phyloP scores from a whole-genome alignment of 441 rosid genomes.

The Populus hybrid region DNA sequence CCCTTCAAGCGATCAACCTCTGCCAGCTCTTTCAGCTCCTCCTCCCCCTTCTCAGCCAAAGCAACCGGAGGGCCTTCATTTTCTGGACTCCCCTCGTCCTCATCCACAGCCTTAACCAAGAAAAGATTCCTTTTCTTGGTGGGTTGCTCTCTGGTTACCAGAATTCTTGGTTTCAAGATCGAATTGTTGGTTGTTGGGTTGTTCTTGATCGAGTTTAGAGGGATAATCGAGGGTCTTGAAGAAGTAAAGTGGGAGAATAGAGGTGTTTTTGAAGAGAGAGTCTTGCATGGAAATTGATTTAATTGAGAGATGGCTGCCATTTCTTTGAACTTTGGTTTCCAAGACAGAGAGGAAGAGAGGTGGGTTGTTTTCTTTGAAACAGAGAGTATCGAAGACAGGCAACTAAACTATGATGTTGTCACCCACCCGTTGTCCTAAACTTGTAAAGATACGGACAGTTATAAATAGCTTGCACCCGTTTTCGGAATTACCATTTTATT shows the following conservation, averaged over 20 bases:
- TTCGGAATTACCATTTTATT: neutral
- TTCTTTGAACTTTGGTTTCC: neutral
- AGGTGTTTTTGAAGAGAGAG: conserved; percentile 20
- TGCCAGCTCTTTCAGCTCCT: conserved; percentile 28
- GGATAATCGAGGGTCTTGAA: conserved; percentile 27
- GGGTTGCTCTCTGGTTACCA: neutral
- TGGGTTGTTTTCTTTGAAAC: neutral
- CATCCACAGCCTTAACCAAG: conserved; percentile 34
- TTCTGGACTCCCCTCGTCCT: conserved; percentile 46
- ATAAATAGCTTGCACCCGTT: too few relatives aligned
- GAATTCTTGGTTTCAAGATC: neutral
- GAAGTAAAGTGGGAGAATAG: neutral
- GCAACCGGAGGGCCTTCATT: conserved; percentile 31
- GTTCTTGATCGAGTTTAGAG: conserved; percentile 9
- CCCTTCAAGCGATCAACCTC: conserved; percentile 66
- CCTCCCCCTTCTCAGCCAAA: conserved; percentile 39
- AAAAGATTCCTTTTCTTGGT: conserved; percentile 24
- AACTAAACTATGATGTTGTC: neutral
- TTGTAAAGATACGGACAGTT: too few relatives aligned
- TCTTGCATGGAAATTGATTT: conserved; percentile 47
- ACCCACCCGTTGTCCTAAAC: too few relatives aligned
- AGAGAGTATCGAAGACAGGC: neutral
- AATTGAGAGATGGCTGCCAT: conserved; percentile 57
- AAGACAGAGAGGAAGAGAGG: neutral
- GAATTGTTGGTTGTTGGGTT: neutral